phyloP scores from a whole-genome alignment of 257 asterid species.

The Cordia subcordata region DNA sequence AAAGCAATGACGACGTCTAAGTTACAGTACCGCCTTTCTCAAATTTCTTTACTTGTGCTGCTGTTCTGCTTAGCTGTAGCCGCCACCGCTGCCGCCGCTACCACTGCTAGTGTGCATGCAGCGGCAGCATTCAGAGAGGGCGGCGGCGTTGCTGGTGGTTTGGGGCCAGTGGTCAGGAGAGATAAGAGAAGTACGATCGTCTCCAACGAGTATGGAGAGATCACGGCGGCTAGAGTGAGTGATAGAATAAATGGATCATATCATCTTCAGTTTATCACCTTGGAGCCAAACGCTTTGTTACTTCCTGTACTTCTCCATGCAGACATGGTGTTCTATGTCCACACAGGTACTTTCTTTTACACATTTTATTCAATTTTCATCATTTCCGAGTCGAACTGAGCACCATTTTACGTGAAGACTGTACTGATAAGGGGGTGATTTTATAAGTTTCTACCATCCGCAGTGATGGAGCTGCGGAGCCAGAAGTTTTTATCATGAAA shows the following conservation, averaged over 20 bases:
- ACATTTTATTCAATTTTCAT: too few species aligned
- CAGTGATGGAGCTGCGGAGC: too few species aligned
- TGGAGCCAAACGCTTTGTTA: conserved; percentile 75
- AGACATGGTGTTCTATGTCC: conserved; percentile 82
- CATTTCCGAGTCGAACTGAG: too few species aligned
- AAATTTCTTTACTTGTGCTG: neutral
- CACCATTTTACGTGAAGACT: too few species aligned
- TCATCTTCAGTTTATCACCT: conserved; percentile 68
- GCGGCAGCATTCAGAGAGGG: neutral
- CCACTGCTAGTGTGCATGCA: neutral
- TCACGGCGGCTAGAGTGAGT: conserved; percentile 40
- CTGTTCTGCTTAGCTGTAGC: conserved; percentile 1
- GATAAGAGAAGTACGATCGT: conserved; percentile 30
- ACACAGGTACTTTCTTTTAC: conserved; percentile 58
- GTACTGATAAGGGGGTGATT: too few species aligned
- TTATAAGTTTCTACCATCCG: too few species aligned
- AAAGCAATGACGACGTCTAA: conserved; percentile 2
- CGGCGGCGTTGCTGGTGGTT: conserved; percentile 14
- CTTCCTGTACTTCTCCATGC: conserved; percentile 73
- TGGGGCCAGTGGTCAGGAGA: conserved; percentile 38
- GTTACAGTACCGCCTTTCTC: neutral
- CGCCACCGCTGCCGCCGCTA: neutral
- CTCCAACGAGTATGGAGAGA: conserved; percentile 57
- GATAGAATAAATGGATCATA: conserved; percentile 35
- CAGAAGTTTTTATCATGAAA: too few species aligned